Base-by-base conservation (phyloP, 768 basidiomycete species). In the Suillus subluteus region DNA sequence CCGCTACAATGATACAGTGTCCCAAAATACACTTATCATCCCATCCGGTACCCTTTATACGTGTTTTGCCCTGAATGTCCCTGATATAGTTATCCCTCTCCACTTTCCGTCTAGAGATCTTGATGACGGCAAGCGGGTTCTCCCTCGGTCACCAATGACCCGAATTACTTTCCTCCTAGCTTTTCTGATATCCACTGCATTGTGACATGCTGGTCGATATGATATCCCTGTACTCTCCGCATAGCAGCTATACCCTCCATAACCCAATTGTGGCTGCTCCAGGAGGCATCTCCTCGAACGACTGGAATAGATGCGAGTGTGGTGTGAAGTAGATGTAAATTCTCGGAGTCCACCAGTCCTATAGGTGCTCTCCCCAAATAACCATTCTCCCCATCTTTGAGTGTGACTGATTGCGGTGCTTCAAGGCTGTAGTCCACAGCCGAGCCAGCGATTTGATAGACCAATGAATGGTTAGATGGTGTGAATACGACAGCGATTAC, bases 371-470 rank as follows among this genome's bases (percentile, higher is more conserved):
- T 79, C 56, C 70, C 63, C 64, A 62, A 6, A 44, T 77, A 76
- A 23, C 68, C 74, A 41, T 70, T 75, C 55, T 76, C 75, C 44
- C 77, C 77, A 52, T 64, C 70, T 58, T 73, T 74, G 37, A 77
- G 70, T 0, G 77, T 74, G 67, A 79, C 76, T 1, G 76, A 77
- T 65, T 78, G 76, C 1, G 76, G 76, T 1, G 69, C 77, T 21
- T 79, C 77, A 3, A 77, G 67, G 35, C 69, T 66, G 61, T 74
- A 79, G 70, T 77, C 73, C 46, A 70, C n/a, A 32, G 64, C 21
- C 0, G 74, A 71, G 37, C 77, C 77, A 15, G 67, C 32, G 65
- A 77, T 74, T 62, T 79, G 76, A 65, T 77, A 77, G 16, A 77
- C 62, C 63, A 77, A 69, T 0, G 77, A 77, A 66, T 75, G 70